phyloP scores from a whole-genome alignment of 495 filamentous ascomycete species.

The Trypethelium eluteriae region DNA sequence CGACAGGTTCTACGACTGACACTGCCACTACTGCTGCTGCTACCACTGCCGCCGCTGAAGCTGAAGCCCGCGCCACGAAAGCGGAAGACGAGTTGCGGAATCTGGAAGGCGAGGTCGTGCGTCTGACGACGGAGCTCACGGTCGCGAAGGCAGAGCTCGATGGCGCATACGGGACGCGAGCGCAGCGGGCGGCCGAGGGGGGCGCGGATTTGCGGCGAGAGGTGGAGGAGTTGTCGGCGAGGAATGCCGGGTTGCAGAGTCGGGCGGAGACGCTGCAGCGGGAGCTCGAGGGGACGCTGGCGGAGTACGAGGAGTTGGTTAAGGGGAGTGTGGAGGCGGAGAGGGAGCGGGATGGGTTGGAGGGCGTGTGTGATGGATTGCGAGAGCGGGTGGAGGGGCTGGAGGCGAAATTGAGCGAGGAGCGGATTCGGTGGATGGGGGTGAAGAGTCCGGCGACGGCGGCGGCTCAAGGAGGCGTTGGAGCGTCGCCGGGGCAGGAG shows the following conservation, averaged over 20 bases:
- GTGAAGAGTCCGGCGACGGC: slow-evolving; percentile 46
- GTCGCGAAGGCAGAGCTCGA: slow-evolving; percentile 92
- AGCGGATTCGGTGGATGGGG: slow-evolving; percentile 64
- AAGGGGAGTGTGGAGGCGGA: slow-evolving; percentile 79
- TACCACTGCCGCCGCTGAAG: slow-evolving; percentile 32
- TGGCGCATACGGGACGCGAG: slow-evolving; percentile 65
- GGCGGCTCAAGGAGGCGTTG: slow-evolving; percentile 26
- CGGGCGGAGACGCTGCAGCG: slow-evolving; percentile 58
- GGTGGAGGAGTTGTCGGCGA: slow-evolving; percentile 49
- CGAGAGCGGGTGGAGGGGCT: slow-evolving; percentile 61
- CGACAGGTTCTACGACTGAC: slow-evolving; percentile 13
- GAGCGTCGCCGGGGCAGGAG: slow-evolving; percentile 33
- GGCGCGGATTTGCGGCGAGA: slow-evolving; percentile 26
- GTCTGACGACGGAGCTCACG: slow-evolving; percentile 82
- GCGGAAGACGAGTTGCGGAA: slow-evolving; percentile 58
- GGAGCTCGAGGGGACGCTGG: slow-evolving; percentile 73
- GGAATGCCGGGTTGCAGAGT: slow-evolving; percentile 49
- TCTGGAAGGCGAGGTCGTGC: slow-evolving; percentile 73
- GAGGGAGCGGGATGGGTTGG: slow-evolving; percentile 71
- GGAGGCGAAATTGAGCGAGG: slow-evolving; percentile 62
- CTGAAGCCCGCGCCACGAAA: slow-evolving; percentile 29
- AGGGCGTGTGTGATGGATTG: slow-evolving; percentile 60
- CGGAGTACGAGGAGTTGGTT: slow-evolving; percentile 82
- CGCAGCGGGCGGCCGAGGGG: slow-evolving; percentile 33
- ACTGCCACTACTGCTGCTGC: slow-evolving; percentile 4